Evolutionary conservation across 805 yeast species (phyloP), one percentile per base, ranked within the genome.

Genomic region (Nakazawaea holstii): DNA sequence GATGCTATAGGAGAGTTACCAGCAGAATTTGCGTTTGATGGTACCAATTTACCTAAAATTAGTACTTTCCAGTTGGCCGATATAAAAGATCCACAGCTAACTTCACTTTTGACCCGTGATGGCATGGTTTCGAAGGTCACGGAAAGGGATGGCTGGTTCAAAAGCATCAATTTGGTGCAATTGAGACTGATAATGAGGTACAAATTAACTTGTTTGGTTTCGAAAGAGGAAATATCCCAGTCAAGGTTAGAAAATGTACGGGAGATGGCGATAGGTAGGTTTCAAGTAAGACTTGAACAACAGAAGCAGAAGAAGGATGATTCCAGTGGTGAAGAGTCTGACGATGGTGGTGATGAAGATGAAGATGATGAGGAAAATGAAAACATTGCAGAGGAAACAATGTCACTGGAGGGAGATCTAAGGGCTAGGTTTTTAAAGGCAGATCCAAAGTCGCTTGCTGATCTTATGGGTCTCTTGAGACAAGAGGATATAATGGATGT

Each of bases 61-160:
- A 77, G 87, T 8, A 77, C 84, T 50, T 81, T 85, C 55, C 96
- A 89, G 59, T 67, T 94, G 8, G 91, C 90, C 28, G 91, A 92
- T 58, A 69, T 94, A 5, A 61, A 74, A 6, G 95, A 88, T 57
- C 77, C 80, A 8, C 83, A 82, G 53, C 69, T 91, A 8, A 55
- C 57, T 10, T 59, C 60, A 3, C 55, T 83, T 11, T 56, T 87
- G 5, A 60, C 64, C 8, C 52, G 59, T 9, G 64, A 73, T 14
- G 65, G 61, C 8, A 49, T 77, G 2, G 67, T 68, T 29, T 65
- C 66, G 0, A 62, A 62, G 9, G 74, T 79, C 20, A 82, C 80
- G 50, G 77, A 76, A 49, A 76, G 76, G 41, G 85, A 83, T 47
- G 98, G 98, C 1, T 92, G 98, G 98, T 76, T 79, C 51, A 74